Conservation (phyloP, 148 eudicot species). For the Silene latifolia region DNA sequence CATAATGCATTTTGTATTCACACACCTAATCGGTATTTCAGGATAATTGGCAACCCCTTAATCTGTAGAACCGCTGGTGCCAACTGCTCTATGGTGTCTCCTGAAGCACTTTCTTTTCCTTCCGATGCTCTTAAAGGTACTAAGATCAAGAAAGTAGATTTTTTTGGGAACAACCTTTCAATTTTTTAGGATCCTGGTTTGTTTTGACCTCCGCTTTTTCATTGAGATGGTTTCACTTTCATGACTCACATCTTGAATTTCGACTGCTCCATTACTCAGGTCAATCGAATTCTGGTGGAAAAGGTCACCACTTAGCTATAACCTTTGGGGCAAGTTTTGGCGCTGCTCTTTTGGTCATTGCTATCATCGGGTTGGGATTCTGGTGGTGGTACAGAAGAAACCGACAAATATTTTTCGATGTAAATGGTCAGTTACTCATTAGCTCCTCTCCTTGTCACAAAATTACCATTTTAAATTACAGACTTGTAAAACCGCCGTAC, state of each 20-base stretch:
- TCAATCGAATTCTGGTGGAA: slow-evolving; percentile 38
- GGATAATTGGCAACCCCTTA: slow-evolving; percentile 72
- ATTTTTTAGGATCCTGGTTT: background rate
- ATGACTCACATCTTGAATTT: background rate
- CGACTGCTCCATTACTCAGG: slow-evolving; percentile 27
- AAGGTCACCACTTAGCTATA: slow-evolving; percentile 50
- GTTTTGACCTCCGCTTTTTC: background rate
- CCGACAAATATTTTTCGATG: slow-evolving; percentile 70
- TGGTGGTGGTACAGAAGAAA: slow-evolving; percentile 79
- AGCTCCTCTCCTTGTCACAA: background rate
- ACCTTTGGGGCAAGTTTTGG: slow-evolving; percentile 60
- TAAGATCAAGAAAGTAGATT: background rate
- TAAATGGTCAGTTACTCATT: slow-evolving; percentile 57
- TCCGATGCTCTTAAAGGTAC: slow-evolving; percentile 57
- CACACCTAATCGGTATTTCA: slow-evolving; percentile 28
- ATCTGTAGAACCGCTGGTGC: slow-evolving; percentile 51
- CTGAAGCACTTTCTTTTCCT: slow-evolving; percentile 66
- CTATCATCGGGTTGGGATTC: slow-evolving; percentile 41
- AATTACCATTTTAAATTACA: background rate
- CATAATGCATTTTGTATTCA: background rate
- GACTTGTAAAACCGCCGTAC: no score
- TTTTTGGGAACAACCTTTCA: background rate
- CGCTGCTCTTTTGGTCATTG: slow-evolving; percentile 36
- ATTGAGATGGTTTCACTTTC: background rate
- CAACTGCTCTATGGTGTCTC: slow-evolving; percentile 62